phyloP scores from a whole-genome alignment of 768 basidiomycete species.

The Melanogaster broomeanus region DNA sequence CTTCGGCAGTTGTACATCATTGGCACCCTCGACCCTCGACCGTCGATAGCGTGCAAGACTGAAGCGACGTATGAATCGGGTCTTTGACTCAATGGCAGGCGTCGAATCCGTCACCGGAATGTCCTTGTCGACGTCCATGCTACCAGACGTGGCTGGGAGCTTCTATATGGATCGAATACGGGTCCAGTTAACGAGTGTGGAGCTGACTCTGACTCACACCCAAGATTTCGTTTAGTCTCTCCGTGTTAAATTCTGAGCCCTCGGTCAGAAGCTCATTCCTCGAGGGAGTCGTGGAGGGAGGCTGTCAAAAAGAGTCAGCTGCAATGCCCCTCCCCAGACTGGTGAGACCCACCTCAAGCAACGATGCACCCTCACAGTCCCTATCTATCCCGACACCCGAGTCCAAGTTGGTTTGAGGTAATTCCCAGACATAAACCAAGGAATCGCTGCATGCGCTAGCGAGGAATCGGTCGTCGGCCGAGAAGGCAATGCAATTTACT shows the following conservation, averaged over 20 bases:
- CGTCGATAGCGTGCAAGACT: constrained; percentile 3
- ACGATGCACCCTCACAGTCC: constrained; percentile 19
- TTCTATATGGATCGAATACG: constrained; percentile 7
- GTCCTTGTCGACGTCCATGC: constrained; percentile 8
- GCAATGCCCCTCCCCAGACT: background rate
- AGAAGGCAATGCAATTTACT: constrained; percentile 32
- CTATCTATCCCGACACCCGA: constrained; percentile 29
- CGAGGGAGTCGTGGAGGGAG: constrained; percentile 1
- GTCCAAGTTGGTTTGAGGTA: constrained; percentile 28
- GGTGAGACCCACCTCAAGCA: constrained; percentile 25
- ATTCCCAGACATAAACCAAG: constrained; percentile 31
- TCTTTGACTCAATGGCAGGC: constrained; percentile 8
- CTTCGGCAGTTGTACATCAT: constrained; percentile 10
- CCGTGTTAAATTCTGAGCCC: constrained; percentile 8
- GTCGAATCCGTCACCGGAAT: background rate
- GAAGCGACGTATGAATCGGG: constrained; percentile 5
- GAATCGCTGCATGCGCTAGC: constrained; percentile 34
- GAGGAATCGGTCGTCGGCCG: constrained; percentile 28
- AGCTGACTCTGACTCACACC: constrained; percentile 14
- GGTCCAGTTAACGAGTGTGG: background rate
- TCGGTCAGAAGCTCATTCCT: background rate
- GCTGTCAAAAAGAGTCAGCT: constrained; percentile 13
- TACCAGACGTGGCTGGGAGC: constrained; percentile 7
- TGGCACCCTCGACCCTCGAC: constrained; percentile 1
- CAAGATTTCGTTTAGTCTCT: constrained; percentile 15